phyloP scores from a whole-genome alignment of 179 eudicot genomes.

The Heliamphora pulchella region DNA sequence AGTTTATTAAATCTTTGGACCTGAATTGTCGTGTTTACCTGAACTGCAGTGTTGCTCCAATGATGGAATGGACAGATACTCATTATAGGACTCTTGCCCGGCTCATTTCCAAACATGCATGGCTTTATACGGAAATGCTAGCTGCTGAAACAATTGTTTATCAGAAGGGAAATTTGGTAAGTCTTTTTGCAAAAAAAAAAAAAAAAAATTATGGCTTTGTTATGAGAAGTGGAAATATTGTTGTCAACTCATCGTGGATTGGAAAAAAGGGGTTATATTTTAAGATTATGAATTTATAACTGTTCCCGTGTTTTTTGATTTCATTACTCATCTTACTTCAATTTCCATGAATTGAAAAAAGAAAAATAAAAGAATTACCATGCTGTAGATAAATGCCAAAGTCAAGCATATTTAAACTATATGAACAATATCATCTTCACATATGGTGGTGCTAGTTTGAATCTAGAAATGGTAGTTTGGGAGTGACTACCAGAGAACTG shows the following conservation, averaged over 20 bases:
- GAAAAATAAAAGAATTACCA: constrained; percentile 7
- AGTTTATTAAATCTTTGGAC: not conserved
- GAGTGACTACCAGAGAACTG: not conserved
- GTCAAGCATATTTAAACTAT: not conserved
- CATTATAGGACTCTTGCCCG: constrained; percentile 83
- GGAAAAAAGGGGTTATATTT: not conserved
- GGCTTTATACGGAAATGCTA: constrained; percentile 96
- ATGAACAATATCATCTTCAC: not conserved
- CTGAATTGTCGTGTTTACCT: constrained; percentile 6
- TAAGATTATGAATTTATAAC: not conserved
- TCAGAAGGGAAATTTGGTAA: constrained; percentile 77
- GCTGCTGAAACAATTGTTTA: constrained; percentile 89
- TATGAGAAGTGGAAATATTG: not conserved
- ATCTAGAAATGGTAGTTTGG: not conserved
- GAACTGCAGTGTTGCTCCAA: constrained; percentile 76
- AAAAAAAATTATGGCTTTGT: not conserved
- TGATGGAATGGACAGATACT: constrained; percentile 98
- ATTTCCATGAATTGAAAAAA: not conserved
- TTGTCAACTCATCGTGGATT: not conserved
- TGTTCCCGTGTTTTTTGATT: not conserved
- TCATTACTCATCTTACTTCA: not conserved
- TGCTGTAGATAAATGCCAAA: not conserved
- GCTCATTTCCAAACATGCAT: constrained; percentile 73
- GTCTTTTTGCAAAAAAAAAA: constrained; percentile 9
- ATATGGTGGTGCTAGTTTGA: not conserved